Evolutionary conservation across 1,284 basidiomycete genomes (phyloP), one percentile per base, ranked within the genome.

Genomic region (Ustilago hordei): DNA sequence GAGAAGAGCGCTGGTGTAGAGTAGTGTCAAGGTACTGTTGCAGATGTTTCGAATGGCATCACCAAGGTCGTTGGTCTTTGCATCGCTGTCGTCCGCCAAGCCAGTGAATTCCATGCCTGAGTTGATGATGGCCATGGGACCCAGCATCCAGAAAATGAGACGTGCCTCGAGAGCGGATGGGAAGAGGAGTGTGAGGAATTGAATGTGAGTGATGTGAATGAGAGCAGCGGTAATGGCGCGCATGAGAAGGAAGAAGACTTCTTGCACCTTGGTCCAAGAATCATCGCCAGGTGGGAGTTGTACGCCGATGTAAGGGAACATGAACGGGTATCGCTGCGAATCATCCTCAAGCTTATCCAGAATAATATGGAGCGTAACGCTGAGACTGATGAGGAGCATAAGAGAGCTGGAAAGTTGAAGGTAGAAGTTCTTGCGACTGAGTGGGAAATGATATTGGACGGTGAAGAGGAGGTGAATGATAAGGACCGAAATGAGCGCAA

Each of bases 191-290:
- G 96, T 97, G 64, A 99, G 89, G 87, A 98, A 98, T 86, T 99
- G 97, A 62, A 99, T 98, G 87, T 99, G 95, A 0, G 96, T 97
- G 69, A 95, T 92, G 69, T 96, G 95, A 35, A 94, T 93, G 50
- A 97, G 87, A 8, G 91, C 92, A 9, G 92, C 93, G 9, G 93
- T 93, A 11, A 93, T 89, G 1, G 93, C 93, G 75, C 93, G 93
- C 90, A 98, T 92, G 53, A 94, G 88, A 52, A 93, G 90, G 94
- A 94, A 98, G 4, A 92, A 92, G 0, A 91, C 92, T 34, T 91
- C 88, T 78, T 93, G 90, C 0, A 90, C 89, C 6, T 88, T 83
- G 2, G 89, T 89, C 95, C 95, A 98, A 0, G 82, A 75, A 28
- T 82, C 74, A 0, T 91, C 91, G 1, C 94, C 95, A 3, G 97